phyloP scores from a whole-genome alignment of 768 basidiomycete genomes.

The Agaricus bisporus region DNA sequence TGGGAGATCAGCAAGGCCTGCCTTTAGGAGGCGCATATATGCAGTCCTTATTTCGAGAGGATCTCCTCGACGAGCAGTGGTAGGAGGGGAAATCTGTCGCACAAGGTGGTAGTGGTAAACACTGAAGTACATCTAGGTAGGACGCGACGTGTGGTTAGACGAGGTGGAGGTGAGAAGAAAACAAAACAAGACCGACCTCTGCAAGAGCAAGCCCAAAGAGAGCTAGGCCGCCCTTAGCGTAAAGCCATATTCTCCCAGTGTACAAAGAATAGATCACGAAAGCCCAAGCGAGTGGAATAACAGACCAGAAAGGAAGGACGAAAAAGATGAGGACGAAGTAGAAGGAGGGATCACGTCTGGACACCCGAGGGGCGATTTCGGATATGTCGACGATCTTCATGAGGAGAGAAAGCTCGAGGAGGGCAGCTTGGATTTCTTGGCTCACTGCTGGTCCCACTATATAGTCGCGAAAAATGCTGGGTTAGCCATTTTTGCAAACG shows the following conservation, averaged over 20 bases:
- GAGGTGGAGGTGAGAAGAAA: not conserved
- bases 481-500: not conserved
- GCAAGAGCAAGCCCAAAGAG: constrained; percentile 46
- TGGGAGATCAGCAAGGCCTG: constrained; percentile 54
- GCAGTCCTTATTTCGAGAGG: constrained; percentile 51
- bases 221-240: constrained; percentile 28
- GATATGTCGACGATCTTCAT: constrained; percentile 21
- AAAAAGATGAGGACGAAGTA: constrained; percentile 51
- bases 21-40: constrained; percentile 56
- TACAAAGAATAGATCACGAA: constrained; percentile 49
- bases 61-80: constrained; percentile 39
- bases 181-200: constrained; percentile 40
- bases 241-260: constrained; percentile 34
- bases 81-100: constrained; percentile 38
- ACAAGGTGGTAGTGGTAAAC: constrained; percentile 54
- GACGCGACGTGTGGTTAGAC: not conserved
- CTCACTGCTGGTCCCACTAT: not conserved
- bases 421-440: not conserved
- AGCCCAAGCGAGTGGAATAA: constrained; percentile 59
- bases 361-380: constrained; percentile 30
- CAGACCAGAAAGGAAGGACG: constrained; percentile 60
- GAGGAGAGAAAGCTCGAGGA: constrained; percentile 10
- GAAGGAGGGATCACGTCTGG: constrained; percentile 42
- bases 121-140: constrained; percentile 58
- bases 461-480: too few species aligned